Evolutionary conservation across 768 basidiomycete species (phyloP), one percentile per base, ranked within the genome.

Genomic region (Russula dissimulans): DNA sequence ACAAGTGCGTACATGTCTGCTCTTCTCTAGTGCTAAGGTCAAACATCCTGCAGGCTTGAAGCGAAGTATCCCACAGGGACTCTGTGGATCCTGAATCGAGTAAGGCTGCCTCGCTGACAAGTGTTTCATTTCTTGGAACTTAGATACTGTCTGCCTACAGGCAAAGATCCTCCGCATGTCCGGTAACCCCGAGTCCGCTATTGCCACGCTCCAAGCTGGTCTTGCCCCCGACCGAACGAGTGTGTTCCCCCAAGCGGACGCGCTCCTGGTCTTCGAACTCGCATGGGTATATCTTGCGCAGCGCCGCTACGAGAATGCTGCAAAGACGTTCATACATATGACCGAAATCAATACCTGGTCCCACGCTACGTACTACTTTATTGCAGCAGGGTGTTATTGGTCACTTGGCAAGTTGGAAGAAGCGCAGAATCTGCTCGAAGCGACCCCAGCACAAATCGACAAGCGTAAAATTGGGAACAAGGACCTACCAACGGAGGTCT

Each of bases 131-230:
- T 51, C 10, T 53, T 26, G 26, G 22, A 44, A 18, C 12, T 32
- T 39, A 17, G 22, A 55, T 39, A 1, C 54, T 15, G 6, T 26
- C 7, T 17, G 11, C 39, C 4, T 22, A 4, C 59, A 88, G 86
- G 87, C 85, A 3, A 89, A 89, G 67, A 82, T 89, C 17, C 71
- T 83, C 56, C 84, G 86, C n/a, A 86, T 91, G 84, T 78, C 81
- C 1, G 70, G 77, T 52, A 79, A 90, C 64, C 74, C 85, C 0
- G 75, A 79, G n/a, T 80, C 77, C 8, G 87, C 90, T 1, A 89
- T 91, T 29, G 68, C 72, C 18, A 80, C 83, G 1, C 71, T 91
- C 17, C 77, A 79, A 66, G 76, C 74, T 12, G 86, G 85, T 3
- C 72, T 91, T 39, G 73, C 74, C 26, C 76, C 80, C 0, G 78